Evolutionary conservation across 441 rosid species (phyloP).

Genomic region (Pelargonium citronellum): DNA sequence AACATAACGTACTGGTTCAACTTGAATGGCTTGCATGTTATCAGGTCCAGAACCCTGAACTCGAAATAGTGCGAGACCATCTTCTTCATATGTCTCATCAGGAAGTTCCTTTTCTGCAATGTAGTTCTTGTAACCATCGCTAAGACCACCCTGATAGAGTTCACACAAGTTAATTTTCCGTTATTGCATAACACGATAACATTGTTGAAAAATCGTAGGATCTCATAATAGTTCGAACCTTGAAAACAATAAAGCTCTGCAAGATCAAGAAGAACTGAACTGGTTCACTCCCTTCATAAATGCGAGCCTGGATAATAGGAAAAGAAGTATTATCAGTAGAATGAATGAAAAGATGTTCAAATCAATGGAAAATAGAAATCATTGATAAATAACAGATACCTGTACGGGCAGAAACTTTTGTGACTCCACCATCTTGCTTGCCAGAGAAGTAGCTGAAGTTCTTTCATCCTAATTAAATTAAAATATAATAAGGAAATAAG

Average conservation of each 20-base stretch:
- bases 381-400: slow-evolving; percentile 37
- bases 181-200: slow-evolving; percentile 11
- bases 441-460: slow-evolving; percentile 61
- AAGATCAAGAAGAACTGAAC: slow-evolving; percentile 85
- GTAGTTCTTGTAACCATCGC: slow-evolving; percentile 73
- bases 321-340: slow-evolving; percentile 19
- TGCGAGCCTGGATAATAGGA: slow-evolving; percentile 51
- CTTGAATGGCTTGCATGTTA: slow-evolving; percentile 97
- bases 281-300: slow-evolving; percentile 86
- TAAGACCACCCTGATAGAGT: slow-evolving; percentile 70
- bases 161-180: slow-evolving; percentile 20
- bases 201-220: slow-evolving; percentile 8
- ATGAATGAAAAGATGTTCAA: neutral
- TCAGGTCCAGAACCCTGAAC: slow-evolving; percentile 98
- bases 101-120: slow-evolving; percentile 63
- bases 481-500: neutral
- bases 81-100: slow-evolving; percentile 67
- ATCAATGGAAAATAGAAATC: slow-evolving; percentile 13
- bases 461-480: slow-evolving; percentile 61
- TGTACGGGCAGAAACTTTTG: slow-evolving; percentile 77
- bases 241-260: slow-evolving; percentile 82
- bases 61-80: slow-evolving; percentile 71
- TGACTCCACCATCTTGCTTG: slow-evolving; percentile 81
- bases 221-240: slow-evolving; percentile 44
- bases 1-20: slow-evolving; percentile 67